Conservation (phyloP, 495 filamentous ascomycete species). For the Beverwykella pulmonaria region DNA sequence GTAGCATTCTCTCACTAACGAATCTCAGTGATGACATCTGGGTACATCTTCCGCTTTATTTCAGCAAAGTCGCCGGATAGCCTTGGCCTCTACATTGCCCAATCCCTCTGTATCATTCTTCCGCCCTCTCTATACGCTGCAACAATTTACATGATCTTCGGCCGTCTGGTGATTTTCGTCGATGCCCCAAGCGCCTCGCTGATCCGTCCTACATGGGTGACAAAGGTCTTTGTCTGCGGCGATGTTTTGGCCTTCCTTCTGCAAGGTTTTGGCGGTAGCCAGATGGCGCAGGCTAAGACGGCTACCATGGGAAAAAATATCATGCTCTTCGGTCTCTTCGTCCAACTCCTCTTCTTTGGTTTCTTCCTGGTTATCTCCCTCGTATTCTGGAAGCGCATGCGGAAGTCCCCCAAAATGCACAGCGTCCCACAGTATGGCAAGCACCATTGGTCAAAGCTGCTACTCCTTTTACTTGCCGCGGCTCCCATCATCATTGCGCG, state of each 20-base stretch:
- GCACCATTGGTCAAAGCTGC: conserved; percentile 41
- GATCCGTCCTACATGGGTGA: conserved; percentile 34
- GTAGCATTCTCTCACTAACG: neutral
- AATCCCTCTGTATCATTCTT: conserved; percentile 41
- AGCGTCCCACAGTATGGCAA: conserved; percentile 9
- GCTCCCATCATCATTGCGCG: conserved; percentile 13
- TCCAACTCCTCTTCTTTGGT: conserved; percentile 41
- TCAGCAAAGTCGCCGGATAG: neutral
- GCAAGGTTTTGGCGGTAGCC: conserved; percentile 10
- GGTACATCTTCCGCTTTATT: conserved; percentile 6
- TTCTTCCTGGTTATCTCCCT: conserved; percentile 34
- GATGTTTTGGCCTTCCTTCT: conserved; percentile 38
- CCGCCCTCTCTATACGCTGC: conserved; percentile 33
- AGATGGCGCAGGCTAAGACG: conserved; percentile 1
- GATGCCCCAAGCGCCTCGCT: conserved; percentile 29
- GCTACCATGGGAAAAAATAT: conserved; percentile 6
- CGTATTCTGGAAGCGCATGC: conserved; percentile 29
- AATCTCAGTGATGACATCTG: conserved; percentile 10
- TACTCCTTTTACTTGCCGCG: conserved; percentile 51
- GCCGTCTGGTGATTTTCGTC: conserved; percentile 36
- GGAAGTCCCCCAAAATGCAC: conserved; percentile 17
- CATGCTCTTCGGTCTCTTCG: conserved; percentile 35
- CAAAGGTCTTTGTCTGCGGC: conserved; percentile 44
- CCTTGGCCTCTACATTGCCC: conserved; percentile 40
- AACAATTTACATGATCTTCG: conserved; percentile 45